Evolutionary conservation across 1,139 yeast species (phyloP), one percentile per base, ranked within the genome.

Genomic region (Debaryomycetaceae sp.): DNA sequence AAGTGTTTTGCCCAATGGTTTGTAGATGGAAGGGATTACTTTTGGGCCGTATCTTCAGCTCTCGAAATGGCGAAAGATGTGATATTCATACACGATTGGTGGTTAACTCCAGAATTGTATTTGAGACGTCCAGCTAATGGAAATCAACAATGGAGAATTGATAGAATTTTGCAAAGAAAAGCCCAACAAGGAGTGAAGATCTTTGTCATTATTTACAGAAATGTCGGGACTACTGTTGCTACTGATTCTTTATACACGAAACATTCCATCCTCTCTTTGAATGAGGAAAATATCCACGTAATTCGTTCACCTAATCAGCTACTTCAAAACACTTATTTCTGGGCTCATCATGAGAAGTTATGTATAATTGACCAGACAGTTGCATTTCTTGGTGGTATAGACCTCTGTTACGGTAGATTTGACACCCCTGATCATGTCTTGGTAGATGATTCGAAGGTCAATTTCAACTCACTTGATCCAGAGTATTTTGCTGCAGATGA

Each of bases 341-440:
- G 98, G 98, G 98, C 99, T 0, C 99, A 94, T 67, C 99, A 94
- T 63, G 99, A 94, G 58, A 94, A 94, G 57, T 65, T 94, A 41
- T 81, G 94, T 50, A 77, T 92, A 33, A 70, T 94, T 41, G 99
- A 94, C 61, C 88, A 87, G 49, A 83, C 92, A 0, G 77, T 89
- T 39, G 95, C 95, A 5, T 94, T 92, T 56, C 67, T 91, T 41
- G 99, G 99, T 26, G 99, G 99, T 24, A 81, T 92, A 48, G 99
- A 94, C 63, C 70, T 94, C 43, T 94, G 99, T 57, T 92, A 79
- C 59, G 99, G 98, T 26, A 77, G 99, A 52, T 94, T 79, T 68
- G 99, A 94, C 62, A 91, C 98, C 0, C 95, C 98, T 1, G 97
- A 91, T 55, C 99, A 94, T 62, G 95, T 84, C 4, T 63, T 94